Conservation (phyloP, 2,329 filamentous ascomycete species). For the Helicocarpus griseus region DNA sequence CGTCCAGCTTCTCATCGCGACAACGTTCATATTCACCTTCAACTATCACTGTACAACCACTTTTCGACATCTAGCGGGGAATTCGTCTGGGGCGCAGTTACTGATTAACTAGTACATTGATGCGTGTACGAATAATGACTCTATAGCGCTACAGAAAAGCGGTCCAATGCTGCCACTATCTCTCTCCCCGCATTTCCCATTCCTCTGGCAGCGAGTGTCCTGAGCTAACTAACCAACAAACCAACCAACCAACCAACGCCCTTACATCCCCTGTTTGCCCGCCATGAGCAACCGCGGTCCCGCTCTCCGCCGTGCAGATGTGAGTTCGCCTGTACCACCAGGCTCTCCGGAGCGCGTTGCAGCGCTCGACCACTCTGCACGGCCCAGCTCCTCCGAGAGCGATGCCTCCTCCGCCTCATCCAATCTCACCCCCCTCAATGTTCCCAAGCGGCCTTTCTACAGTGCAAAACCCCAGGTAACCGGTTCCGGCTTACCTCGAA, state of each 20-base stretch:
- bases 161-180: constrained; percentile 1
- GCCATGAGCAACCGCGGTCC: constrained; percentile 6
- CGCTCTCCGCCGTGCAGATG: constrained; percentile 12
- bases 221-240: not conserved
- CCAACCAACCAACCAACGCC: not conserved
- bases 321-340: constrained; percentile 13
- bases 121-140: not conserved
- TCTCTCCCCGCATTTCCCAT: not conserved
- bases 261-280: not conserved
- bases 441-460: constrained; percentile 30
- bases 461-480: constrained; percentile 19
- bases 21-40: too few species aligned
- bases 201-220: constrained; percentile 1
- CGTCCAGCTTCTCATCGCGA: not conserved
- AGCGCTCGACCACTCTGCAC: constrained; percentile 21
- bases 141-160: not conserved
- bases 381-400: constrained; percentile 36
- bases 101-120: too few species aligned
- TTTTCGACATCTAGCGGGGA: too few species aligned
- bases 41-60: too few species aligned
- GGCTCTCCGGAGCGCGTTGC: constrained; percentile 10
- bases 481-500: constrained; percentile 20
- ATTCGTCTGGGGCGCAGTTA: too few species aligned
- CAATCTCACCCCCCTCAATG: constrained; percentile 35
- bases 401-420: constrained; percentile 37